phyloP scores from a whole-genome alignment of 2,329 filamentous ascomycete species.

The Gyromitra esculenta region DNA sequence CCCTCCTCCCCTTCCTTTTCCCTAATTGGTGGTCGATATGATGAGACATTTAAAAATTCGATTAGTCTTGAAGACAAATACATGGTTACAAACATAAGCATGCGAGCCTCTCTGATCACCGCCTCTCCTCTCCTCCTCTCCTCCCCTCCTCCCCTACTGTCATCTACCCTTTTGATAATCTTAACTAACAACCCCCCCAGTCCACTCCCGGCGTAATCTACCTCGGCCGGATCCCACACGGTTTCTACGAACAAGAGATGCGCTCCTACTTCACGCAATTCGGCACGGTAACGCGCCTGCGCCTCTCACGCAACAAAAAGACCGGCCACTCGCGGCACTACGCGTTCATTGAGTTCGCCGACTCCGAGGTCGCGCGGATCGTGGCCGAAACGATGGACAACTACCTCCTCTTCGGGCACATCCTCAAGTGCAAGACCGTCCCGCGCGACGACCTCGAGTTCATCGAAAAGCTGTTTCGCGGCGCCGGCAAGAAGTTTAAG shows the following conservation, averaged over 20 bases:
- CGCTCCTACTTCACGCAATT: conserved; percentile 93
- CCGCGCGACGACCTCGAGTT: conserved; percentile 61
- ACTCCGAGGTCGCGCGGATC: conserved; percentile 82
- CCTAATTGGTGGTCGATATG: conserved; percentile 27
- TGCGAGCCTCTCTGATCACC: conserved; percentile 21
- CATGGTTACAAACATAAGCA: conserved; percentile 48
- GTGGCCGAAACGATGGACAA: conserved; percentile 97
- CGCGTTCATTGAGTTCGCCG: conserved; percentile 89
- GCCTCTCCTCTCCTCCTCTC: too few species aligned
- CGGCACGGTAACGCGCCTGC: conserved; percentile 78
- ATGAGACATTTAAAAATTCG: conserved; percentile 52
- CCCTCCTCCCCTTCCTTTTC: background rate
- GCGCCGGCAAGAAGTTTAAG: conserved; percentile 90
- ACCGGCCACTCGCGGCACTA: conserved; percentile 93
- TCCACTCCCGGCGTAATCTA: conserved; percentile 80
- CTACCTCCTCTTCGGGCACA: conserved; percentile 93
- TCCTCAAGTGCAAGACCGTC: conserved; percentile 85
- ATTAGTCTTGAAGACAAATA: conserved; percentile 51
- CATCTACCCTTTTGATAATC: too few species aligned
- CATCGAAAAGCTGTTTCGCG: conserved; percentile 80
- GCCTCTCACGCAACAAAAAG: conserved; percentile 89
- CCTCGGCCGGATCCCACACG: conserved; percentile 87
- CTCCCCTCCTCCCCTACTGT: background rate
- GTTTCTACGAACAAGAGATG: conserved; percentile 98
- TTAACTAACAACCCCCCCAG: conserved; percentile 32